phyloP scores from a whole-genome alignment of 805 yeast genomes.

The Yamadazyma sp. region DNA sequence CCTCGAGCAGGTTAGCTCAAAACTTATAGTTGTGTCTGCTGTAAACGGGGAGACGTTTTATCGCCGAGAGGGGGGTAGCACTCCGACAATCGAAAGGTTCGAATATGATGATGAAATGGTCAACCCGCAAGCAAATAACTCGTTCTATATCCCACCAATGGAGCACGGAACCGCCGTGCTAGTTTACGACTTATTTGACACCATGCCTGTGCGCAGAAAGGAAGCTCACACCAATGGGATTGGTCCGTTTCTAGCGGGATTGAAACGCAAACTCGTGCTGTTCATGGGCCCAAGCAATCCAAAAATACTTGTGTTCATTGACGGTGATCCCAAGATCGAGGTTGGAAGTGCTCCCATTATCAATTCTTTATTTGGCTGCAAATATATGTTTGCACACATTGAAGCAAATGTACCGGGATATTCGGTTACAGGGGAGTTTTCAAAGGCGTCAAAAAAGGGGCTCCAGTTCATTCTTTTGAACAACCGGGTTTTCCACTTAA shows the following conservation, averaged over 20 bases:
- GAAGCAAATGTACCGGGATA: not conserved
- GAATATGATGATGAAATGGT: slow-evolving; percentile 2
- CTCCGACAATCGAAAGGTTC: not conserved
- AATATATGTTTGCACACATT: slow-evolving; percentile 3
- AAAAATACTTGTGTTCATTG: not conserved
- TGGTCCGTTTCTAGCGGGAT: not conserved
- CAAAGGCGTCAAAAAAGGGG: slow-evolving; percentile 1
- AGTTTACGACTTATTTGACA: slow-evolving; percentile 41
- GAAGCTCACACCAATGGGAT: slow-evolving; percentile 15
- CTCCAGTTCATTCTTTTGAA: slow-evolving; percentile 10
- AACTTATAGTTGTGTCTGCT: slow-evolving; percentile 45
- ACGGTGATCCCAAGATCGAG: not conserved
- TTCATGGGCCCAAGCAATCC: not conserved
- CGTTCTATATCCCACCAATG: slow-evolving; percentile 6
- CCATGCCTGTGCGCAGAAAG: slow-evolving; percentile 43
- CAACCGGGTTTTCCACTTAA: slow-evolving; percentile 5
- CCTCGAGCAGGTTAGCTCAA: slow-evolving; percentile 23
- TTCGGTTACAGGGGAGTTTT: slow-evolving; percentile 1
- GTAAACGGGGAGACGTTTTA: slow-evolving; percentile 1
- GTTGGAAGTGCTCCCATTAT: not conserved
- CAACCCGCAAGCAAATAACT: slow-evolving; percentile 4
- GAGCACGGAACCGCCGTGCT: slow-evolving; percentile 39
- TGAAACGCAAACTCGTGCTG: slow-evolving; percentile 4
- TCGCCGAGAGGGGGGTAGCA: not conserved
- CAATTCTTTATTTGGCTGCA: slow-evolving; percentile 4